Evolutionary conservation across 2,329 filamentous ascomycete genomes (phyloP).

Genomic region (Scedosporium apiospermum): DNA sequence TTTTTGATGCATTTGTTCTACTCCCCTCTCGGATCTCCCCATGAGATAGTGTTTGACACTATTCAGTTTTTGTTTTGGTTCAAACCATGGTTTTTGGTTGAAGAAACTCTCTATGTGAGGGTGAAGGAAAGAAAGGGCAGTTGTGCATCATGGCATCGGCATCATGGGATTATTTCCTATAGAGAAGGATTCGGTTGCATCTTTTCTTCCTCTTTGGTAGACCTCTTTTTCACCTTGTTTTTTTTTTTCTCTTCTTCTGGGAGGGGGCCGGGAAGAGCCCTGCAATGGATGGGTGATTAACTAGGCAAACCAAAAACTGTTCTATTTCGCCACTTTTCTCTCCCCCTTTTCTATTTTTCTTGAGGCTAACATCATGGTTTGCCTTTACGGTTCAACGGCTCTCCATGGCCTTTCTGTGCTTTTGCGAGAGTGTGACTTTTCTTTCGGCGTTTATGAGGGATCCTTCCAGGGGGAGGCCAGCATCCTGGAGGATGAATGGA

Average conservation of each 20-base stretch:
- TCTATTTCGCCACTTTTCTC: background rate
- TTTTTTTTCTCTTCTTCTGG: background rate
- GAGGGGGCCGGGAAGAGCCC: background rate
- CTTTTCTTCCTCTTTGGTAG: background rate
- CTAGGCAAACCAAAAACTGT: background rate
- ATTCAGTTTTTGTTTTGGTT: too few relatives aligned
- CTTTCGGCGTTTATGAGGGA: background rate
- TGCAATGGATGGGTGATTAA: too few relatives aligned
- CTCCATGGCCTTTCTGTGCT: background rate
- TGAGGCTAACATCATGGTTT: too few relatives aligned
- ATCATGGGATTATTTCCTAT: background rate
- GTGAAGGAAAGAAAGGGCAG: background rate
- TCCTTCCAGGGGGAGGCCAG: background rate
- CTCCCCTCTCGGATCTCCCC: background rate
- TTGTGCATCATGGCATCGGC: background rate
- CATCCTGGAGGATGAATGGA: conserved; percentile 1
- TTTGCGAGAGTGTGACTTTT: background rate
- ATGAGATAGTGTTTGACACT: background rate
- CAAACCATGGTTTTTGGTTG: too few relatives aligned
- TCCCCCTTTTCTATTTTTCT: too few relatives aligned
- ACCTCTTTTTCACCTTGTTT: background rate
- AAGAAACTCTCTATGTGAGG: background rate
- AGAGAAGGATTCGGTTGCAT: background rate
- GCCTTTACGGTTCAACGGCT: too few relatives aligned
- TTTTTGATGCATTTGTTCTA: background rate